phyloP scores from a whole-genome alignment of 2,329 filamentous ascomycete genomes.

The Epicoccum sorghinum region DNA sequence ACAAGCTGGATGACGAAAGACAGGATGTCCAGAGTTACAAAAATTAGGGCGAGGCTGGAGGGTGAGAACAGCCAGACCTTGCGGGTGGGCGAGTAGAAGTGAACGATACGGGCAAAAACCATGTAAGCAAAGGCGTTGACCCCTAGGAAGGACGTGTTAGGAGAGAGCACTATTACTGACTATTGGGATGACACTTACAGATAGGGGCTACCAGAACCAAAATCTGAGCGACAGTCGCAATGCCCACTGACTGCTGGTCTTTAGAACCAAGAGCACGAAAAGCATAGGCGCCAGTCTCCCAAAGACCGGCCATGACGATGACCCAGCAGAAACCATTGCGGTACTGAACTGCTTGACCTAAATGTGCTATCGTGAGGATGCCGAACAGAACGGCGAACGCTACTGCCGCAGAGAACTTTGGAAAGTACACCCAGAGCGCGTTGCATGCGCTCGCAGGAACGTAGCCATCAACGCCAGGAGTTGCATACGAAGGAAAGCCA shows the following conservation, averaged over 20 bases:
- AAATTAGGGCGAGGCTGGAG: conserved; percentile 33
- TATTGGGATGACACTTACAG: conserved; percentile 20
- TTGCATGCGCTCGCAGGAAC: conserved; percentile 28
- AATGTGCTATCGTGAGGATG: conserved; percentile 24
- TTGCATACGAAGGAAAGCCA: conserved; percentile 22
- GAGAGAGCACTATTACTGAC: conserved; percentile 5
- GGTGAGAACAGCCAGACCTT: conserved; percentile 29
- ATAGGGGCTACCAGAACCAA: conserved; percentile 54
- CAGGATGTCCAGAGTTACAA: conserved; percentile 52
- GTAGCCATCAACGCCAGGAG: conserved; percentile 28
- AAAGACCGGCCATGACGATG: conserved; percentile 51
- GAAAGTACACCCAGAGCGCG: conserved; percentile 27
- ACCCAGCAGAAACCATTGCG: conserved; percentile 49
- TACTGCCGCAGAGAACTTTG: conserved; percentile 28
- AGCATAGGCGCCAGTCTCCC: conserved; percentile 51
- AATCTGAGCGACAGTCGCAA: conserved; percentile 48
- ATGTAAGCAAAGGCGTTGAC: conserved; percentile 54
- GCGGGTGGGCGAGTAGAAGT: conserved; percentile 40
- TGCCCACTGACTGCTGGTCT: conserved; percentile 44
- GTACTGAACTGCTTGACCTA: conserved; percentile 25
- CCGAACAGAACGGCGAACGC: conserved; percentile 29
- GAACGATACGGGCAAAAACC: conserved; percentile 48
- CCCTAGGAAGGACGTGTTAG: conserved; percentile 41
- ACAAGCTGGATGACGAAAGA: conserved; percentile 53
- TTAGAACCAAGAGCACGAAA: conserved; percentile 50